Conservation (phyloP, 78 protist genomes). For the Corallochytrium limacisporum region DNA sequence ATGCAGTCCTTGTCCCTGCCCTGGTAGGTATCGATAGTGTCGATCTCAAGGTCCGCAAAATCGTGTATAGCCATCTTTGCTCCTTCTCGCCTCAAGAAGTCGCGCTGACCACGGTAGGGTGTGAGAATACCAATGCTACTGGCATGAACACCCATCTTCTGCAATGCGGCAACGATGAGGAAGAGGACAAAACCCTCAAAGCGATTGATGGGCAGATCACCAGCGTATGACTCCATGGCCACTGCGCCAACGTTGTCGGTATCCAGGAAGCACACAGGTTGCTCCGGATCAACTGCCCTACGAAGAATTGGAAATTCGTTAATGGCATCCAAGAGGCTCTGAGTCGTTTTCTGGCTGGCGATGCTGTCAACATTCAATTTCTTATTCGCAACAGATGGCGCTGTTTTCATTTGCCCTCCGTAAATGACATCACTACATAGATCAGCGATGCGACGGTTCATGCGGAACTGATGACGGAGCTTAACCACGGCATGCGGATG, state of each 20-base stretch:
- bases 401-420: too few relatives aligned
- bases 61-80: background rate
- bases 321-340: too few relatives aligned
- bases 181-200: background rate
- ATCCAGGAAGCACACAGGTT: too few relatives aligned
- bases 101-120: slow-evolving; percentile 60
- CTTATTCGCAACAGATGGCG: too few relatives aligned
- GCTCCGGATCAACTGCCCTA: too few relatives aligned
- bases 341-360: too few relatives aligned
- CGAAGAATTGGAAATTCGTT: too few relatives aligned
- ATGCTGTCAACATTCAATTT: background rate
- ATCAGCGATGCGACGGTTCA: slow-evolving; percentile 46
- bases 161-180: background rate
- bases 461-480: slow-evolving; percentile 55
- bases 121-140: slow-evolving; percentile 57
- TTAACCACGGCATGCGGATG: slow-evolving; percentile 8
- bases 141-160: background rate
- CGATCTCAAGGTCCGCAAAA: slow-evolving; percentile 16
- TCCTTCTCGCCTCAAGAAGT: background rate
- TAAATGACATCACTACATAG: too few relatives aligned
- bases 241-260: too few relatives aligned
- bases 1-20: slow-evolving; percentile 76
- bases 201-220: too few relatives aligned
- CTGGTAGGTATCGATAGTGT: slow-evolving; percentile 72
- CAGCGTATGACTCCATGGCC: too few relatives aligned